phyloP scores from a whole-genome alignment of 2,329 filamentous ascomycete genomes.

The Cytospora mali region DNA sequence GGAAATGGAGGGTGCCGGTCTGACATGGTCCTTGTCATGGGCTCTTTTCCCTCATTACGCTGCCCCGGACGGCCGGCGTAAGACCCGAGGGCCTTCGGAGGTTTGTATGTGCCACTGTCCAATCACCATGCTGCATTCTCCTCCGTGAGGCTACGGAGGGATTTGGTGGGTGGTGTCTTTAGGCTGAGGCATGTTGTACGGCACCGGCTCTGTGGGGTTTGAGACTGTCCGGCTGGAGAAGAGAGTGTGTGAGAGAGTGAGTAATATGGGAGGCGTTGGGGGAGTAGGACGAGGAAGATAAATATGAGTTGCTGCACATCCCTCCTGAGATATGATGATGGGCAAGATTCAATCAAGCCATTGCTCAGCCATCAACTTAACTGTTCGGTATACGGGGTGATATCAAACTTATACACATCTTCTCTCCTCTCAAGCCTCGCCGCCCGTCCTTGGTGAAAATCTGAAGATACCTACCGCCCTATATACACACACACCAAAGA shows the following conservation, averaged over 20 bases:
- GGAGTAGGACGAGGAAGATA: neutral
- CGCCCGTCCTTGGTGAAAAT: no score
- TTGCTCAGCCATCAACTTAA: neutral
- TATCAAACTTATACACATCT: neutral
- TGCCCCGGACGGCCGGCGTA: conserved; percentile 1
- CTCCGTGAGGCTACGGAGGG: conserved; percentile 9
- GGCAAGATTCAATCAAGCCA: neutral
- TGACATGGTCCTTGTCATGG: neutral
- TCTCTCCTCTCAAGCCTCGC: neutral
- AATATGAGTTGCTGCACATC: neutral
- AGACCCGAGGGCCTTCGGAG: conserved; percentile 23
- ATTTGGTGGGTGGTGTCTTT: neutral
- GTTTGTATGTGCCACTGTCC: conserved; percentile 5
- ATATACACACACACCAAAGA: no score
- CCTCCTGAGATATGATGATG: neutral
- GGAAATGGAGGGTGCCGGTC: no score
- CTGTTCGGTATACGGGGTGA: neutral
- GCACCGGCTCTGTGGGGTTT: neutral
- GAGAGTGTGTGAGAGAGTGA: neutral
- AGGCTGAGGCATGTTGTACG: neutral
- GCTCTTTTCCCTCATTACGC: no score
- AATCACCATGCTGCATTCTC: conserved; percentile 10
- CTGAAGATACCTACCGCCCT: no score
- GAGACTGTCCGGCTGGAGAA: neutral
- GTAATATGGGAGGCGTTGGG: neutral